A percentile compares a stretch with the other conserved stretches of the same genome.
These are phyloP conservation scores for Cercophora newfieldiana DNA, from an alignment of 495 filamentous ascomycete species.

Conservation along the genomic window DNA sequence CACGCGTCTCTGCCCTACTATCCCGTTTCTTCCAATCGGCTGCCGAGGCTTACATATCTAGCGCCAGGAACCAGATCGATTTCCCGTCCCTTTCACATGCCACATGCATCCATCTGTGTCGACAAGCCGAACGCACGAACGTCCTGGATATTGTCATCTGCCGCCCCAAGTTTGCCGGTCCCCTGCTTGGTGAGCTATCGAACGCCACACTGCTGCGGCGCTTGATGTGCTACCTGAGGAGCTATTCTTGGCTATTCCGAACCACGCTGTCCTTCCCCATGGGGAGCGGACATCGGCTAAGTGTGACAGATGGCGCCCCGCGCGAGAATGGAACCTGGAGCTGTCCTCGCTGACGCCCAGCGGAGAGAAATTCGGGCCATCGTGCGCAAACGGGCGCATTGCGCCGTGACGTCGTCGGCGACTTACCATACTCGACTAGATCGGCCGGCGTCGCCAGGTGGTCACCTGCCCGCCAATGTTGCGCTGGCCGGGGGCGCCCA, in stretches of 20 bases:
- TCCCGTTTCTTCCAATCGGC: not conserved
- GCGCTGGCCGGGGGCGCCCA: not conserved
- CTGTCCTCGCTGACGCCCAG: conserved; percentile 4
- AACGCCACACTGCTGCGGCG: not conserved
- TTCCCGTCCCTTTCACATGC: conserved; percentile 15
- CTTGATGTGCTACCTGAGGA: not conserved
- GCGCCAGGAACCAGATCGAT: conserved; percentile 10
- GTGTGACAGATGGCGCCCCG: not conserved
- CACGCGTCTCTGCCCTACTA: conserved; percentile 6
- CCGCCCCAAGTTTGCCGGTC: no score
- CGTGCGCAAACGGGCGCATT: conserved; percentile 9
- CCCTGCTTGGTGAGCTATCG: not conserved
- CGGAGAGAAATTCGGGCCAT: not conserved
- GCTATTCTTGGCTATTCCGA: not conserved
- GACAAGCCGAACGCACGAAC: not conserved
- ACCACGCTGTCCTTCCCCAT: conserved; percentile 8
- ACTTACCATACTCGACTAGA: conserved; percentile 28
- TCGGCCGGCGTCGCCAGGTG: conserved; percentile 22
- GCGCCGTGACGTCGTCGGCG: conserved; percentile 17
- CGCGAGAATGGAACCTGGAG: not conserved
- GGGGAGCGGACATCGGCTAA: conserved; percentile 3
- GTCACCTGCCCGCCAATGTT: conserved; percentile 24
- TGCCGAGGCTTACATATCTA: conserved; percentile 18
- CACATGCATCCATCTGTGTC: conserved; percentile 7
- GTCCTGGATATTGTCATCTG: no score